Percentiles rank a stretch among this genome's conserved stretches.
Evolutionary conservation across 2,329 filamentous ascomycete genomes (phyloP).

Genomic region (Apiospora sp.): DNA sequence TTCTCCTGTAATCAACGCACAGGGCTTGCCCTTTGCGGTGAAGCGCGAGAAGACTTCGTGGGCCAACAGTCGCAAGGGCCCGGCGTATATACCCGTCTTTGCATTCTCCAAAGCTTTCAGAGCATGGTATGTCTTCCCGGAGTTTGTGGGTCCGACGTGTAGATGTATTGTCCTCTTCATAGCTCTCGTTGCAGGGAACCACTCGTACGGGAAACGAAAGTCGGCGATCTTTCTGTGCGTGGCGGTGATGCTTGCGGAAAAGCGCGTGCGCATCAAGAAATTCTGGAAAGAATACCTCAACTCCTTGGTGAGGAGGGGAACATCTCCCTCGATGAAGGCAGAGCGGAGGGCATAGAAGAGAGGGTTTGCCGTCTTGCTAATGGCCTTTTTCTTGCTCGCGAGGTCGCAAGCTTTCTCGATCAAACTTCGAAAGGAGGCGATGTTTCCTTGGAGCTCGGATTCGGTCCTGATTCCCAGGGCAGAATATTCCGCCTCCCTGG

Average conservation of each 20-base stretch:
- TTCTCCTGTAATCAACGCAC: conserved; percentile 88
- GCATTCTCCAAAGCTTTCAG: conserved; percentile 83
- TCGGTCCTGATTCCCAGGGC: conserved; percentile 48
- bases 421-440: conserved; percentile 53
- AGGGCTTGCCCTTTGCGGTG: conserved; percentile 76
- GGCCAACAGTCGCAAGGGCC: conserved; percentile 85
- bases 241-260: conserved; percentile 62
- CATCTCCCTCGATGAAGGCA: conserved; percentile 63
- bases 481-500: conserved; percentile 39
- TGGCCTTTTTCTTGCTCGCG: conserved; percentile 48
- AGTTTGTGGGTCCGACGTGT: conserved; percentile 97
- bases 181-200: conserved; percentile 85
- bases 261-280: conserved; percentile 64
- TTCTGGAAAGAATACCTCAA: conserved; percentile 74
- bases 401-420: conserved; percentile 55
- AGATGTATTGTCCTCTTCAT: conserved; percentile 86
- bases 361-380: conserved; percentile 55
- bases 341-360: conserved; percentile 66
- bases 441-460: conserved; percentile 54
- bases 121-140: conserved; percentile 96
- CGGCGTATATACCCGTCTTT: conserved; percentile 84
- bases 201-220: conserved; percentile 87
- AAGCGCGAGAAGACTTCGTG: conserved; percentile 96
- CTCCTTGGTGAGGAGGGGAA: conserved; percentile 60
- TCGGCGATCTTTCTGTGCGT: conserved; percentile 77